Base-by-base conservation (phyloP, 768 basidiomycete species). In the Erythrobasidium yunnanense region DNA sequence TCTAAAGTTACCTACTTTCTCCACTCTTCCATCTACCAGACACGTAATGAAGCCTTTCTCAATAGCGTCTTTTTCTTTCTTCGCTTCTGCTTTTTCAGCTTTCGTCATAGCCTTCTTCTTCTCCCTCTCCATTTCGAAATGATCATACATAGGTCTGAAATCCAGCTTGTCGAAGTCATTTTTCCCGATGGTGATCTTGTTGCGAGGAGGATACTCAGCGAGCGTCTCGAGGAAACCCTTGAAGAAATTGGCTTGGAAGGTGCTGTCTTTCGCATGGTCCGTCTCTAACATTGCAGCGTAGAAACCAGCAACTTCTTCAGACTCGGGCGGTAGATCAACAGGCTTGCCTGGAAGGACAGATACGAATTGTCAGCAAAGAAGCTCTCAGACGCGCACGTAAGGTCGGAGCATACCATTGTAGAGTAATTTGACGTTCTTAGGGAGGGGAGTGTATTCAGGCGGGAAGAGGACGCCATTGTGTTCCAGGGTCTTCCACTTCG, bases 1-100 rank as follows among this genome's bases (percentile, higher is more conserved):
- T 70, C 91, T 83, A 81, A 97, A 97, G 78, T 97, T 99, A 38
- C 95, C 95, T 52, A 96, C 83, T 76, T 96, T 97, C 79, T 99
- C 95, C 78, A 90, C 93, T 57, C 92, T 85, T 13, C 93, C 93
- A 73, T 99, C 90, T 33, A 99, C 83, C n/a, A 85, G 73, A 77
- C 93, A 96, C 25, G 82, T 81, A 22, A 82, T 83, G 76, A 91
- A 96, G 69, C 86, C 87, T 53, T 83, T 84, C 77, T 97, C 95
- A 67, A 85, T 73, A 29, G 83, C 82, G 60, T 96, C 92, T 75
- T 85, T 89, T 62, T 81, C 81, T 71, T 86, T 87, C 80, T 96
- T 96, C 47, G 84, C 76, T 67, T 84, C 86, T 76, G 96, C 96
- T 82, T 96, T 97, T 77, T 93, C 88, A 4, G 87, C 85, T 4